Conservation (phyloP, 129 eudicot genomes). For the Flaveria sonorensis region DNA sequence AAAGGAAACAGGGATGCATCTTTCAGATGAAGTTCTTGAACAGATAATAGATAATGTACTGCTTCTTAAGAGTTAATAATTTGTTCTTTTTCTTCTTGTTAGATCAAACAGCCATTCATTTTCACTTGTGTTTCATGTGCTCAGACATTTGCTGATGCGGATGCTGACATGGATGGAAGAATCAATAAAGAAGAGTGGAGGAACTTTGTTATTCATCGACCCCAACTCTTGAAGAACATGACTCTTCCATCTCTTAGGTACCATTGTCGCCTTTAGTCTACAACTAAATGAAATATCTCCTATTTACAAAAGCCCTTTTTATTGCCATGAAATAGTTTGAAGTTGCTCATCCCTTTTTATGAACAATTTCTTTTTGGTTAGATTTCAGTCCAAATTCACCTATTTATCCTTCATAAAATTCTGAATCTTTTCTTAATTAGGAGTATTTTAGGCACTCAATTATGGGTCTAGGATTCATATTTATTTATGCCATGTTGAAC, state of each 20-base stretch:
- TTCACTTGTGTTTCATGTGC: constrained; percentile 8
- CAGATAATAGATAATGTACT: constrained; percentile 48
- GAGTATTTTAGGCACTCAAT: neutral
- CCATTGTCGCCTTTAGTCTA: constrained; percentile 10
- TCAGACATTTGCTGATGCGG: constrained; percentile 64
- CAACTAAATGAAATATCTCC: neutral
- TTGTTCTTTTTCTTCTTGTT: constrained; percentile 12
- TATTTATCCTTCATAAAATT: too few relatives aligned
- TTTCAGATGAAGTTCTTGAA: constrained; percentile 57
- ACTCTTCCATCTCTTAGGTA: constrained; percentile 65
- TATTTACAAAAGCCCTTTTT: neutral
- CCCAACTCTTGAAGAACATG: constrained; percentile 67
- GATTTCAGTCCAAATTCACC: too few relatives aligned
- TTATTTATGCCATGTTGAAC: too few relatives aligned
- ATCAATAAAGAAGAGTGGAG: constrained; percentile 64
- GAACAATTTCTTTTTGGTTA: neutral
- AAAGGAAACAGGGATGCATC: constrained; percentile 48
- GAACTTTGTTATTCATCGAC: constrained; percentile 50
- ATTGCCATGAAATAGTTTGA: too few relatives aligned
- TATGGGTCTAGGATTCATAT: neutral
- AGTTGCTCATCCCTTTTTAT: too few relatives aligned
- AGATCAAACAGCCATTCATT: neutral
- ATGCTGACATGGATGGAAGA: constrained; percentile 56
- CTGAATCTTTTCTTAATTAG: neutral
- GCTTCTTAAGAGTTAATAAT: constrained; percentile 7